These are phyloP conservation scores for Schwanniomyces vanrijiae DNA, from an alignment of 805 yeast species.

Conservation along the genomic window DNA sequence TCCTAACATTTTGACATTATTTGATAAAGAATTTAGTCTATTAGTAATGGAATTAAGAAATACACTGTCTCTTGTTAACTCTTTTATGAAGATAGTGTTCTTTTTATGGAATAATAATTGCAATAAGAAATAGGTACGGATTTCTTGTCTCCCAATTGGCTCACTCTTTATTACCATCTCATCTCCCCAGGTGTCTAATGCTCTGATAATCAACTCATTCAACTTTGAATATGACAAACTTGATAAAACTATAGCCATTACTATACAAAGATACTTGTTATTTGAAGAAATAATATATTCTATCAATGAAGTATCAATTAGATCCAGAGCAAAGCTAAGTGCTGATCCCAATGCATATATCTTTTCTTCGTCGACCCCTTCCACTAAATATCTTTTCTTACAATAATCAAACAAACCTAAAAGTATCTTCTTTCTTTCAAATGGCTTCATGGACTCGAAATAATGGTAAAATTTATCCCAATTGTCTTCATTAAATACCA, in stretches of 20 bases:
- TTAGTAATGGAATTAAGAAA: slow-evolving; percentile 55
- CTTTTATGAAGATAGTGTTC: slow-evolving; percentile 14
- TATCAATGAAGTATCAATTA: slow-evolving; percentile 19
- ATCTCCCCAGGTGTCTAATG: slow-evolving; percentile 23
- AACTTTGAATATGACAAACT: slow-evolving; percentile 1
- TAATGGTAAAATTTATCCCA: slow-evolving; percentile 18
- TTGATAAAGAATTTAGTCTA: slow-evolving; percentile 51
- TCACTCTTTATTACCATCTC: slow-evolving; percentile 34
- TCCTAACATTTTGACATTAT: slow-evolving; percentile 49
- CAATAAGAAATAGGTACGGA: slow-evolving; percentile 48
- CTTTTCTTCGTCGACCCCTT: slow-evolving; percentile 4
- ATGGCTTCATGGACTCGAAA: slow-evolving; percentile 20
- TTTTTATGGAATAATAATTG: slow-evolving; percentile 27
- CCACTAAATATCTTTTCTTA: slow-evolving; percentile 2
- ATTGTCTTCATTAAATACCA: slow-evolving; percentile 16
- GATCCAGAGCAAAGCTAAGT: slow-evolving; percentile 11
- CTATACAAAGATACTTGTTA: slow-evolving; percentile 11
- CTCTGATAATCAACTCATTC: slow-evolving; percentile 5
- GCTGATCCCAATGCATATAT: slow-evolving; percentile 18
- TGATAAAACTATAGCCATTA: slow-evolving; percentile 15
- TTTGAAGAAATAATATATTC: slow-evolving; percentile 16
- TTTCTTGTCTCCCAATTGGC: slow-evolving; percentile 45
- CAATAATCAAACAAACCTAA: slow-evolving; percentile 14
- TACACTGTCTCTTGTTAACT: slow-evolving; percentile 30
- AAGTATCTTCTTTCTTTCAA: slow-evolving; percentile 23